phyloP scores from a whole-genome alignment of 177 flowering plant species.

The Tripterygium wilfordii region DNA sequence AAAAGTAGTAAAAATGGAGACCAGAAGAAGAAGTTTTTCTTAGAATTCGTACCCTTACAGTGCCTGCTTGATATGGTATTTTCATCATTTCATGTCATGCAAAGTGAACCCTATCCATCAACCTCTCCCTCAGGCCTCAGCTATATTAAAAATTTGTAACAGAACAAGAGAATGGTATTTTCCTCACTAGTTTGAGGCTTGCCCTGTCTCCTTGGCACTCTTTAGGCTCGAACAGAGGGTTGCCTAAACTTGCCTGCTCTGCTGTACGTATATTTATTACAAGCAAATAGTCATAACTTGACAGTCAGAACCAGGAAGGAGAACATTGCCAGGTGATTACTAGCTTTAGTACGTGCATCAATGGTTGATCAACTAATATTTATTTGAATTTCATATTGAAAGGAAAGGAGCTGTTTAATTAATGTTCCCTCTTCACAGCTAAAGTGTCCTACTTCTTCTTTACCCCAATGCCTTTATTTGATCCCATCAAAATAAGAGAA shows the following conservation, averaged over 20 bases:
- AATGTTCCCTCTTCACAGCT: no score
- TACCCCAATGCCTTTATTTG: slow-evolving; percentile 23
- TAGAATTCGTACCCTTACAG: slow-evolving; percentile 21
- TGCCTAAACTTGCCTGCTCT: slow-evolving; percentile 34
- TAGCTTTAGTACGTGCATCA: no score
- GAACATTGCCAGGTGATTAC: no score
- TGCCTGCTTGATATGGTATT: slow-evolving; percentile 4
- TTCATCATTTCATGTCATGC: slow-evolving; percentile 13
- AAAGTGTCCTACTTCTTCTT: slow-evolving; percentile 19
- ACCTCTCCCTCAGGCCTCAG: slow-evolving; percentile 4
- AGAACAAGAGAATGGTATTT: no score
- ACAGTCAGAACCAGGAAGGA: slow-evolving; percentile 6
- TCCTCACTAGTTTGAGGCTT: slow-evolving; percentile 9
- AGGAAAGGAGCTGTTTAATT: no score
- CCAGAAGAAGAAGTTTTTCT: slow-evolving; percentile 17
- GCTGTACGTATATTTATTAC: slow-evolving; percentile 29
- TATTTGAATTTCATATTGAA: no score
- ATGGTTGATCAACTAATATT: no score
- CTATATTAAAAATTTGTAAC: no score
- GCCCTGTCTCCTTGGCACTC: neutral
- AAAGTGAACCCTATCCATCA: slow-evolving; percentile 14
- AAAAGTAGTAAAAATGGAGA: no score
- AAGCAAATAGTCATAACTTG: no score
- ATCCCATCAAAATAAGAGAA: slow-evolving; percentile 43
- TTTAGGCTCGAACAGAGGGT: slow-evolving; percentile 37